Evolutionary conservation across 108 stramenopile genomes (phyloP).

Genomic region (Fistulifera solaris): DNA sequence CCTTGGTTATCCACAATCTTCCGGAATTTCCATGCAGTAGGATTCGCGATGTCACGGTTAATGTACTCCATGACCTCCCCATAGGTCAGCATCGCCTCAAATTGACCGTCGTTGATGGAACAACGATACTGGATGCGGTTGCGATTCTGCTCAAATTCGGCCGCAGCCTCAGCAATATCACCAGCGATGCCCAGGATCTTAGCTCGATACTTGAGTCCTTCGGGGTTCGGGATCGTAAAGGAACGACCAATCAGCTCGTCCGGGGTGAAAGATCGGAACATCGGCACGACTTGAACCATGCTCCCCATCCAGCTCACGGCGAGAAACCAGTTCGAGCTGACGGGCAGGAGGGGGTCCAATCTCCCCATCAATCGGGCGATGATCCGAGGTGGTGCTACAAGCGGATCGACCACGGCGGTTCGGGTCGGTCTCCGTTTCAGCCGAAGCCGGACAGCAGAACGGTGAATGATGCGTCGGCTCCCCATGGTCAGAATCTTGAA

Average conservation of each 20-base stretch:
- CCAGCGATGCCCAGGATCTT: no score
- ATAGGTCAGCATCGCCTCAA: neutral
- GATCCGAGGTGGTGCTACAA: no score
- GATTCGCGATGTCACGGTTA: neutral
- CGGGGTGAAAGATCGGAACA: neutral
- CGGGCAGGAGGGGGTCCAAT: no score
- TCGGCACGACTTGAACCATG: neutral
- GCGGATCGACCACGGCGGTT: constrained; percentile 1
- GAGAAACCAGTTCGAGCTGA: no score
- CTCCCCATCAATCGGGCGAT: no score
- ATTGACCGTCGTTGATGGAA: neutral
- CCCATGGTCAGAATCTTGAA: constrained; percentile 13
- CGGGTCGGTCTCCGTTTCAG: neutral
- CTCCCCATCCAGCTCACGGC: no score
- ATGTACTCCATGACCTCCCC: constrained; percentile 9
- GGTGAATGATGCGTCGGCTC: constrained; percentile 7
- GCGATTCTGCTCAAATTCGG: no score
- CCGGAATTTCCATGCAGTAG: constrained; percentile 8
- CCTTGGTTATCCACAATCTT: constrained; percentile 13
- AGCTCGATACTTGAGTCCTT: no score
- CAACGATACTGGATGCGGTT: no score
- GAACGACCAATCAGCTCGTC: constrained; percentile 1
- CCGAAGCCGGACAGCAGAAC: constrained; percentile 16
- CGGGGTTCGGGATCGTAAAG: neutral
- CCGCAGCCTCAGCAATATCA: no score